Conservation (phyloP, 2,329 filamentous ascomycete genomes). For the Pseudopithomyces chartarum region DNA sequence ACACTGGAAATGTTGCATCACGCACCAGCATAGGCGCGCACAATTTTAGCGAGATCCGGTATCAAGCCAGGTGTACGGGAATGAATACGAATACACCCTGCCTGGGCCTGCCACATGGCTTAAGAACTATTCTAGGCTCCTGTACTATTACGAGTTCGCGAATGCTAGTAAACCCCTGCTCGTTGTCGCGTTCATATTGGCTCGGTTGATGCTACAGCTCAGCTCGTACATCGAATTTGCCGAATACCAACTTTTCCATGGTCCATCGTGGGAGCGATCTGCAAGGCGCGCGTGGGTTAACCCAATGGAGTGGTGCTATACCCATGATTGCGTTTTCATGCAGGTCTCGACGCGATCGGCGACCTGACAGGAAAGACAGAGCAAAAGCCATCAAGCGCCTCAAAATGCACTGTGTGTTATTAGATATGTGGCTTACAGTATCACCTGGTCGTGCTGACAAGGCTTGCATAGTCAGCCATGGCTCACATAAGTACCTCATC, state of each 20-base stretch:
- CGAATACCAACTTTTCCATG: background rate
- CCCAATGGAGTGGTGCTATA: background rate
- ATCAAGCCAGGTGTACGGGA: background rate
- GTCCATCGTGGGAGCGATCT: no score
- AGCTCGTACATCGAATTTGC: background rate
- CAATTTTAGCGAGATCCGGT: background rate
- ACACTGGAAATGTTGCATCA: background rate
- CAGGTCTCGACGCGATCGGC: background rate
- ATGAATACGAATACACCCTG: background rate
- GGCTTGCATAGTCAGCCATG: background rate
- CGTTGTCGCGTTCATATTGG: background rate
- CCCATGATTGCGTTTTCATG: background rate
- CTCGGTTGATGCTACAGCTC: background rate
- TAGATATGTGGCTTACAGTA: no score
- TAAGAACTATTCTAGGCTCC: background rate
- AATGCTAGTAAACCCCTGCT: background rate
- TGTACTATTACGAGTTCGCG: background rate
- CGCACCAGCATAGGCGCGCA: background rate
- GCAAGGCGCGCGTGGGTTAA: background rate
- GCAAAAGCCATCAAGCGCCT: background rate
- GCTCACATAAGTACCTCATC: background rate
- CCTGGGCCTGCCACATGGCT: background rate
- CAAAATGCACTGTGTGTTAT: background rate
- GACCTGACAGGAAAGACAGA: background rate
- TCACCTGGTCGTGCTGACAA: background rate